These are phyloP conservation scores for Panicum miliaceum DNA, from an alignment of 176 grass and related monocot genomes.

Conservation along the genomic window DNA sequence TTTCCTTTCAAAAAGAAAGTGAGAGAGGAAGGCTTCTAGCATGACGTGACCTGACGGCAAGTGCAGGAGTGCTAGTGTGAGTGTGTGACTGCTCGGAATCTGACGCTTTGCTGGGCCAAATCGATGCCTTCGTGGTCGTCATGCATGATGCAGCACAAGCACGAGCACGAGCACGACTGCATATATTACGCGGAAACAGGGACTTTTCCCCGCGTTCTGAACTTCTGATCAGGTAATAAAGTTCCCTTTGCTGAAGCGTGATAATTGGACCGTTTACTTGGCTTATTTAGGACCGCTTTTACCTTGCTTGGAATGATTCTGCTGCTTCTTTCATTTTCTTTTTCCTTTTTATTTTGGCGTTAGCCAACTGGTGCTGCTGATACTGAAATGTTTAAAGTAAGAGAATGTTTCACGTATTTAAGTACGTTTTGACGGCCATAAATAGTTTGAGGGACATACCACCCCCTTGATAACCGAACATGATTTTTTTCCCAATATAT, in stretches of 20 bases:
- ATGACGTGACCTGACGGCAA: not conserved
- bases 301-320: constrained; percentile 26
- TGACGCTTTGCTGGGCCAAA: not conserved
- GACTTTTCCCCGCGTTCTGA: constrained; percentile 1
- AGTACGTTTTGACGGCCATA: not conserved
- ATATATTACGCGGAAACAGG: not conserved
- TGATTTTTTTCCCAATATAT: too few species aligned
- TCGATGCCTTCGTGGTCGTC: constrained; percentile 9
- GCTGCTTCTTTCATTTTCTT: too few species aligned
- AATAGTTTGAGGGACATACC: too few species aligned
- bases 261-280: not conserved
- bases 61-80: not conserved
- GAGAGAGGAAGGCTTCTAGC: too few species aligned
- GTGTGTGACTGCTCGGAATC: not conserved
- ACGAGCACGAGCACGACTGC: not conserved
- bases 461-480: too few species aligned
- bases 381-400: not conserved
- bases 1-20: too few species aligned
- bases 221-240: too few species aligned
- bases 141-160: not conserved
- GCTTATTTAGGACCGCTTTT: not conserved
- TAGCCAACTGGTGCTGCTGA: not conserved
- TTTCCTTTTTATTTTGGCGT: not conserved
- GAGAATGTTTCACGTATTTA: not conserved
- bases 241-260: not conserved